phyloP scores from a whole-genome alignment of 495 filamentous ascomycete species.

The Aspergillus campestris region DNA sequence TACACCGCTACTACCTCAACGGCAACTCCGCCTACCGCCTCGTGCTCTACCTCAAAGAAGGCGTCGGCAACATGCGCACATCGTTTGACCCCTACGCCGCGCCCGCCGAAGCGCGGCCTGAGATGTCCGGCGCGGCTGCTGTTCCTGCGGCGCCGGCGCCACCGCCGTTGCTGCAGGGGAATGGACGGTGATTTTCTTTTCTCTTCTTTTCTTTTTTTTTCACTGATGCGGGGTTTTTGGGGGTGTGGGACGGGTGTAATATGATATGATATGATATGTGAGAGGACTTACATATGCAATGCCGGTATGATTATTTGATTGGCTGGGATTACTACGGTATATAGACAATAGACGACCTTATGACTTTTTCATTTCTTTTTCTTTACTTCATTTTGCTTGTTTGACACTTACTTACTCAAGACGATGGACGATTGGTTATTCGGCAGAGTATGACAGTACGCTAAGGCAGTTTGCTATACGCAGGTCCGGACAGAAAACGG shows the following conservation, averaged over 20 bases:
- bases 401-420: background rate
- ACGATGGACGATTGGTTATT: background rate
- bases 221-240: too few species aligned
- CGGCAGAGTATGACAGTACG: background rate
- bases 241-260: too few species aligned
- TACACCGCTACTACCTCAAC: conserved; percentile 95
- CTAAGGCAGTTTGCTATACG: too few species aligned
- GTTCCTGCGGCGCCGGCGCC: conserved; percentile 5
- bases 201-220: background rate
- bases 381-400: too few species aligned
- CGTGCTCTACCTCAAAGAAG: conserved; percentile 71
- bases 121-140: conserved; percentile 1
- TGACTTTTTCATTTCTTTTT: too few species aligned
- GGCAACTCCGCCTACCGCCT: conserved; percentile 91
- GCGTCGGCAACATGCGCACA: conserved; percentile 33
- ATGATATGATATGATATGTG: too few species aligned
- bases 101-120: conserved; percentile 5
- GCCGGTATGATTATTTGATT: background rate
- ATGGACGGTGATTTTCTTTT: conserved; percentile 6
- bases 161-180: conserved; percentile 18
- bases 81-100: conserved; percentile 30
- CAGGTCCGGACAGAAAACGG: too few species aligned
- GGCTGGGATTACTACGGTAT: background rate
- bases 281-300: too few species aligned
- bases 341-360: background rate